These are phyloP conservation scores for Tricladium varicosporioides DNA, from an alignment of 2,329 filamentous ascomycete genomes.

Conservation along the genomic window DNA sequence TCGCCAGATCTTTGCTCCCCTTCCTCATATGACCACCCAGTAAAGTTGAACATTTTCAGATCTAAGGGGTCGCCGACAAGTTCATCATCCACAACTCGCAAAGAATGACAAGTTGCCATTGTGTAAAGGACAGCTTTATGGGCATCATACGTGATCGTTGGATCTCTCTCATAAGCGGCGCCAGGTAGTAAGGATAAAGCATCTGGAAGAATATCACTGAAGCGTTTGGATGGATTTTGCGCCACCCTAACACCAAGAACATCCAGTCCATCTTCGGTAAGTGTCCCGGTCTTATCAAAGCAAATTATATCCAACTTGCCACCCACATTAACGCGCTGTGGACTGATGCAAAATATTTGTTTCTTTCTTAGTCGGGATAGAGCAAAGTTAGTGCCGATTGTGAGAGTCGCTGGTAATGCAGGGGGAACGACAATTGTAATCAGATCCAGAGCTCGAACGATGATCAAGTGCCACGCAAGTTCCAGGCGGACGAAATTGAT, in stretches of 20 bases:
- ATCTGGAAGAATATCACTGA: slow-evolving; percentile 74
- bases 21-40: slow-evolving; percentile 88
- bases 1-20: slow-evolving; percentile 66
- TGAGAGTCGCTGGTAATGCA: slow-evolving; percentile 88
- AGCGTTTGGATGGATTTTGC: slow-evolving; percentile 57
- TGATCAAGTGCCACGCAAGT: slow-evolving; percentile 84
- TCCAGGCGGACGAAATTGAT: slow-evolving; percentile 87
- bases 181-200: slow-evolving; percentile 55
- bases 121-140: slow-evolving; percentile 78
- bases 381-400: slow-evolving; percentile 95
- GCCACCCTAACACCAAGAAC: slow-evolving; percentile 85
- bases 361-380: slow-evolving; percentile 81
- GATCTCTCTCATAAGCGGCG: slow-evolving; percentile 54
- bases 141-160: slow-evolving; percentile 55
- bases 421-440: slow-evolving; percentile 98
- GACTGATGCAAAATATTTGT: slow-evolving; percentile 95
- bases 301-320: slow-evolving; percentile 95
- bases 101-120: slow-evolving; percentile 96
- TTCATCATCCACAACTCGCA: slow-evolving; percentile 82
- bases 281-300: slow-evolving; percentile 98
- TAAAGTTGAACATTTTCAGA: slow-evolving; percentile 98
- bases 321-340: slow-evolving; percentile 93
- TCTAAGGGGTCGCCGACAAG: slow-evolving; percentile 92
- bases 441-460: slow-evolving; percentile 87
- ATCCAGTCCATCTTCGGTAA: slow-evolving; percentile 94